Conservation (phyloP, 208 protist genomes). For the Spongospora subterranea region DNA sequence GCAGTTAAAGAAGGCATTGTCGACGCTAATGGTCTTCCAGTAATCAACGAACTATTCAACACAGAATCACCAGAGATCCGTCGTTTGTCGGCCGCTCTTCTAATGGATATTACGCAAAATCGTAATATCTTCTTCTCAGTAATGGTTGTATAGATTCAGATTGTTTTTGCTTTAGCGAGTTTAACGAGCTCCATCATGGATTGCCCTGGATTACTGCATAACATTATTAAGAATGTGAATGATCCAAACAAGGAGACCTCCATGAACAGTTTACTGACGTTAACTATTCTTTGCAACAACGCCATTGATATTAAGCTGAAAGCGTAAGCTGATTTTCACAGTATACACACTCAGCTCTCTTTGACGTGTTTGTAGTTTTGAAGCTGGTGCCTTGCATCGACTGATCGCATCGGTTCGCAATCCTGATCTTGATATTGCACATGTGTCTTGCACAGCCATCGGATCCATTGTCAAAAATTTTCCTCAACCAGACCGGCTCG, state of each 20-base stretch:
- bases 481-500: constrained; percentile 27
- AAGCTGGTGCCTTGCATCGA: background rate
- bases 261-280: constrained; percentile 55
- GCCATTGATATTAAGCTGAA: background rate
- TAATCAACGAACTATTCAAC: background rate
- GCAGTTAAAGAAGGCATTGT: constrained; percentile 21
- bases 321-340: background rate
- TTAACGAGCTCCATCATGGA: background rate
- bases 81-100: constrained; percentile 6
- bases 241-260: constrained; percentile 39
- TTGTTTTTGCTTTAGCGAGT: background rate
- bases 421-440: constrained; percentile 17
- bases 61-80: background rate
- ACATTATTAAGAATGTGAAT: background rate
- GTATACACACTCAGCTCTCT: background rate
- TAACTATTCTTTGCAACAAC: constrained; percentile 2
- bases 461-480: constrained; percentile 43
- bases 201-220: background rate
- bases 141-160: background rate
- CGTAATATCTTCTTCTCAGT: background rate
- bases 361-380: background rate
- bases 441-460: constrained; percentile 47
- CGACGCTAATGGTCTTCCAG: background rate
- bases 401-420: constrained; percentile 8
- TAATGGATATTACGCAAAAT: constrained; percentile 40